phyloP scores from a whole-genome alignment of 768 basidiomycete species.

The Podaxis carcinomalis region DNA sequence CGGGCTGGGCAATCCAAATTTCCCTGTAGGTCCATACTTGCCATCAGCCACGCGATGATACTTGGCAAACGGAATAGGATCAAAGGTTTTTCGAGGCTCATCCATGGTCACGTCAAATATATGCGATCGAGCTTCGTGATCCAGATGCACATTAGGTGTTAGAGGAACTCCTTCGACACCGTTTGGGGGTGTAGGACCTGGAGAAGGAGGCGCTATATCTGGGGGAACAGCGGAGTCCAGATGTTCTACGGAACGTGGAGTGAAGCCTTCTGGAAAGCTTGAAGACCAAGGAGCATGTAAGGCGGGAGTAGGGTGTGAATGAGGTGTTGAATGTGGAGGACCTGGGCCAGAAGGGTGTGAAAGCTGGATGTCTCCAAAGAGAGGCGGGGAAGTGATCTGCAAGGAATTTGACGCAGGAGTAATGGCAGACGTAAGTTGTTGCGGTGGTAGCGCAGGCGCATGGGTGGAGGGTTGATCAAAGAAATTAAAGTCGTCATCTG shows the following conservation, averaged over 20 bases:
- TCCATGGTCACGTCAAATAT: constrained; percentile 18
- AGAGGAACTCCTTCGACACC: constrained; percentile 36
- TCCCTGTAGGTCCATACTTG: constrained; percentile 65
- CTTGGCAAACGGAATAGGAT: constrained; percentile 70
- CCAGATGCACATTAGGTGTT: constrained; percentile 52
- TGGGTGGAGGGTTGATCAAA: constrained; percentile 58
- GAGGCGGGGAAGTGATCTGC: constrained; percentile 11
- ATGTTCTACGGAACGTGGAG: constrained; percentile 23
- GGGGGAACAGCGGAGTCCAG: constrained; percentile 24
- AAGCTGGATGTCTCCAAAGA: constrained; percentile 21
- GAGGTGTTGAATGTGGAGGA: constrained; percentile 11
- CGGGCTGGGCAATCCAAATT: constrained; percentile 67
- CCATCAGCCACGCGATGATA: constrained; percentile 62
- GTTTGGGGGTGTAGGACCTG: constrained; percentile 42
- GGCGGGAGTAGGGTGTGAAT: constrained; percentile 10
- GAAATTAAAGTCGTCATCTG: constrained; percentile 87
- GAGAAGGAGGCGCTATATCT: constrained; percentile 47
- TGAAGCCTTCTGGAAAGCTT: constrained; percentile 21
- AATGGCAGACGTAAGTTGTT: constrained; percentile 3
- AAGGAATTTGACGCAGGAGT: neutral
- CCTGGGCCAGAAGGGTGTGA: constrained; percentile 19
- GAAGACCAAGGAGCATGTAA: constrained; percentile 6
- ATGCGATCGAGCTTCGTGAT: constrained; percentile 16
- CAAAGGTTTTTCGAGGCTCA: constrained; percentile 34
- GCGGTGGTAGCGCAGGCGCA: constrained; percentile 9